Conservation (phyloP, 768 basidiomycete genomes). For the Omphalotus guepiniiformis region DNA sequence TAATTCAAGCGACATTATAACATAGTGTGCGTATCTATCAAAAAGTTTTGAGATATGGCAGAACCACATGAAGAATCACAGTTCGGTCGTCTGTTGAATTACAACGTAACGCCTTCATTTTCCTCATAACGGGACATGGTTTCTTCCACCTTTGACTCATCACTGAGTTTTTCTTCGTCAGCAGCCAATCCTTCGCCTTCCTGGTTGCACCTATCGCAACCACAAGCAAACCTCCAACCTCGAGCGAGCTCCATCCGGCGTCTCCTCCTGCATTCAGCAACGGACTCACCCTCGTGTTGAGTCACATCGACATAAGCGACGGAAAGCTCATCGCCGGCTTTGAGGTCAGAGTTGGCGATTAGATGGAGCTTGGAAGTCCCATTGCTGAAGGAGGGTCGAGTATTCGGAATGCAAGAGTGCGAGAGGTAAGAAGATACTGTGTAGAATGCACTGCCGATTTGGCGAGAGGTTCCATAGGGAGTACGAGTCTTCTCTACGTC, state of each 20-base stretch:
- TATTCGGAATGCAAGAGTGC: conserved; percentile 73
- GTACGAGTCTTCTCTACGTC: conserved; percentile 73
- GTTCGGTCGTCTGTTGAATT: too few relatives aligned
- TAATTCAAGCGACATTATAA: too few relatives aligned
- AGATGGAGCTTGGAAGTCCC: conserved; percentile 71
- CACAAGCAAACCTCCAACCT: conserved; percentile 81
- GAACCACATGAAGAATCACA: too few relatives aligned
- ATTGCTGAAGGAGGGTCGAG: conserved; percentile 56
- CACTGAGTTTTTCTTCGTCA: conserved; percentile 33
- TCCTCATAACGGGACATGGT: conserved; percentile 23
- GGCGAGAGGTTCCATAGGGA: conserved; percentile 67
- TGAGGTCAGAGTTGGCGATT: conserved; percentile 60
- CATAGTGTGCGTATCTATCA: too few relatives aligned
- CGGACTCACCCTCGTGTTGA: conserved; percentile 49
- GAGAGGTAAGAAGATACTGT: conserved; percentile 71
- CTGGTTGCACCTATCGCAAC: conserved; percentile 57
- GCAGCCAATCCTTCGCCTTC: conserved; percentile 43
- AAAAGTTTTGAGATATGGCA: too few relatives aligned
- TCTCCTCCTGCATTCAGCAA: conserved; percentile 53
- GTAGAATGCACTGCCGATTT: conserved; percentile 75
- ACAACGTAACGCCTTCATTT: too few relatives aligned
- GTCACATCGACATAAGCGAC: conserved; percentile 72
- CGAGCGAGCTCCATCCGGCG: conserved; percentile 71
- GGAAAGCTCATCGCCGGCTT: conserved; percentile 72
- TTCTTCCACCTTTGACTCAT: conserved; percentile 48